Evolutionary conservation across 1,139 yeast genomes (phyloP).

Genomic region (Sugiyamaella novakii): DNA sequence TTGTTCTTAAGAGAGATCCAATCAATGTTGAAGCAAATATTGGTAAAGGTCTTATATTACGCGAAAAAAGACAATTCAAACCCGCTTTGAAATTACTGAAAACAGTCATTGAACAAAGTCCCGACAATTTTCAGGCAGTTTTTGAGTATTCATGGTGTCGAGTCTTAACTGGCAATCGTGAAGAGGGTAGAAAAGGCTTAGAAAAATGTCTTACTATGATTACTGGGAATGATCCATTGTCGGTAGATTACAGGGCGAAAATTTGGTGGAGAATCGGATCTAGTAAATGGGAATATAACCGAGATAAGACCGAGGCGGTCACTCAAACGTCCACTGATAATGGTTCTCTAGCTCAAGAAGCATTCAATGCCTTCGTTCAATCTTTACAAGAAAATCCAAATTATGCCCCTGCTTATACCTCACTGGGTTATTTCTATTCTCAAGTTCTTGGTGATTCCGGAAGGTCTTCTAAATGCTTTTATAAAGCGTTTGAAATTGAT

Average conservation of each 20-base stretch:
- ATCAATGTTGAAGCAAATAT: constrained; percentile 63
- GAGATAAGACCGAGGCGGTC: constrained; percentile 9
- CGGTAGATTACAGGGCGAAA: constrained; percentile 59
- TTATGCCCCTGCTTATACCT: constrained; percentile 76
- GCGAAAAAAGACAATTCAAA: constrained; percentile 61
- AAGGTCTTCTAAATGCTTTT: constrained; percentile 84
- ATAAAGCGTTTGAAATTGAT: constrained; percentile 87
- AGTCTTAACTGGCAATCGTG: constrained; percentile 54
- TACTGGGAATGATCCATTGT: constrained; percentile 54
- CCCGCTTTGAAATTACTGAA: constrained; percentile 58
- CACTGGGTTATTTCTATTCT: constrained; percentile 72
- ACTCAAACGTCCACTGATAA: not conserved
- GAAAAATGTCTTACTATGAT: constrained; percentile 48
- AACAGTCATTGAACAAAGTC: constrained; percentile 53
- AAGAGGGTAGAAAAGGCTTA: constrained; percentile 58
- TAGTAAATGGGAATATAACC: constrained; percentile 49
- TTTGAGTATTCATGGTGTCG: constrained; percentile 82
- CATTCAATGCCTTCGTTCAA: constrained; percentile 59
- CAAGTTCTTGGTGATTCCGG: constrained; percentile 57
- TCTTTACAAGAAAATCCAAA: constrained; percentile 65
- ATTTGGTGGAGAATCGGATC: constrained; percentile 74
- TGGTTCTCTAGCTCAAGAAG: constrained; percentile 28
- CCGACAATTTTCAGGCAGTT: constrained; percentile 61
- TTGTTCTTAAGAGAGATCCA: constrained; percentile 56
- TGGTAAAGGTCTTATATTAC: constrained; percentile 78